Base-by-base conservation (phyloP, 352 stramenopile species). In the Globisporangium carolinianum region DNA sequence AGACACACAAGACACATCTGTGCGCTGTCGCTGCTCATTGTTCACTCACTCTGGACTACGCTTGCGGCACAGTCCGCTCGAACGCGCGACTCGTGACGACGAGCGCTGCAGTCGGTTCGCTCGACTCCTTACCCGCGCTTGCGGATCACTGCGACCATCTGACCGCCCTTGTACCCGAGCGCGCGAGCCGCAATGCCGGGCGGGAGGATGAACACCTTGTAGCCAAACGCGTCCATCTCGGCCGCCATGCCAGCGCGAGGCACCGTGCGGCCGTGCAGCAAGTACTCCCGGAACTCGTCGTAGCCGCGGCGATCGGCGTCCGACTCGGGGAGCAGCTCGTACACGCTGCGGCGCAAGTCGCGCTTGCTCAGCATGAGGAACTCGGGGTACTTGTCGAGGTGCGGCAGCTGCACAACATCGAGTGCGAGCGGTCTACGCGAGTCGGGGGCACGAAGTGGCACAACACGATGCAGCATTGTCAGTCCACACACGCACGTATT, bases 201-300 rank as follows among this genome's bases (percentile, higher is more conserved):
- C 46, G 83, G 83, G 42, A 93, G 52, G 51, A 93, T 75, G 66
- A 93, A 91, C 48, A 89, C 65, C 55, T 91, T 91, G 63, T 77
- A 89, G 5, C 80, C 75, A 32, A 75, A 68, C 2, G 69, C 57
- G 18, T 93, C 80, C 63, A 90, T 79, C 61, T 89, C 74, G 36
- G 68, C 56, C 8, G 80, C 73, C 14, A 72, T 65, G 7, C 83
- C 83, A 3, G 80, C 83, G 32, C 79, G 76, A 2, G 73, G 62
- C 12, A 68, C 72, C 38, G 69, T 66, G 32, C 77, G 72, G 47
- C 83, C 78, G 43, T 70, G 71, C 36, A 88, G 57, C 14, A 91
- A 64, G 58, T 93, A 91, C 46, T 76, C 66, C 5, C 65, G 62
- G 61, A 87, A 89, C 35, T 87, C 83, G 8, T 76, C 68, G 54